Base-by-base conservation (phyloP, 2,329 filamentous ascomycete genomes). In the Arthroderma sp. region DNA sequence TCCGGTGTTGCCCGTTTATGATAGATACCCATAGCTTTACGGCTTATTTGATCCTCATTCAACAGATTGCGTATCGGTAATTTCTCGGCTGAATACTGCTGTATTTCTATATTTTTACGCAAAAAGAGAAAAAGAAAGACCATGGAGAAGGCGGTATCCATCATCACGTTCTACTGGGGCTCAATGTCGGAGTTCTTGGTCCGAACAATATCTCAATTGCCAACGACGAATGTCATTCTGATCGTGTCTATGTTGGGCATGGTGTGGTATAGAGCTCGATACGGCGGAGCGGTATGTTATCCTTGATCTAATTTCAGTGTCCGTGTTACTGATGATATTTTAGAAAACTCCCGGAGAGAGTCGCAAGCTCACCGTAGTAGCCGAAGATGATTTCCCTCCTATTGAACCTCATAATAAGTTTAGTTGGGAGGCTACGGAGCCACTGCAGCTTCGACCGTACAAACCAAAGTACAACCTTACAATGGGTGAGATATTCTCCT, bases 401-500 rank as follows among this genome's bases (percentile, higher is more conserved):
- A 61, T 62, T 28, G 54, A 60, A 21, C 74, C 79, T 2, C 68
- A 82, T 2, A 51, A 65, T 1, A 66, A 74, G 57, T 81, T 84
- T 61, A 68, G 80, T 59, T 79, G 79, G 74, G 64, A 71, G 55
- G 72, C 68, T 0, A 77, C 75, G 33, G 72, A 77, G 57, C 81
- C 80, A 0, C 64, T 81, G 38, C 75, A 79, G 58, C 65, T 81
- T 9, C 73, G 81, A 13, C 78, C 79, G 0, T 83, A 83, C 67
- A 83, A 81, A 66, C 76, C 79, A 4, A 82, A 78, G 62, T 85
- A 81, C 64, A 77, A 84, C 64, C 67, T 85, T 54, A 83, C 81
- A 4, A 85, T 85, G 82, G 79, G 81, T 82, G 68, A 60, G 69
- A 39, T 53, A 4, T n/a, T 11, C 28, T 28, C 25, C 25, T n/a